A percentile compares a stretch with the other conserved stretches of the same genome.
These are phyloP conservation scores for Allium cepa DNA, from an alignment of 106 monocot genomes.

Conservation along the genomic window DNA sequence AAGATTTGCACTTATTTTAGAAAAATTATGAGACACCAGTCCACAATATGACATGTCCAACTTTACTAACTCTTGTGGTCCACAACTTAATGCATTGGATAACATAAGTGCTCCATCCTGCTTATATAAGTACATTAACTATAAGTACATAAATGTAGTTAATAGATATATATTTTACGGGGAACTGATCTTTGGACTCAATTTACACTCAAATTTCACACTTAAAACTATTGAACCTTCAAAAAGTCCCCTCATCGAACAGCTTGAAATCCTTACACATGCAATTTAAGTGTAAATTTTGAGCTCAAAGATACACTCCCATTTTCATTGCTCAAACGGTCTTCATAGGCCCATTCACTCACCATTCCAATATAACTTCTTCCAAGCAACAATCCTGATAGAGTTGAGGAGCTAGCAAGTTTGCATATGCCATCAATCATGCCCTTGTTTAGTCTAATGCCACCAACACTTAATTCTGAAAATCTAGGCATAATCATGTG, in stretches of 20 bases:
- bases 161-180: too few species aligned
- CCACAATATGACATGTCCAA: conserved; percentile 81
- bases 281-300: too few species aligned
- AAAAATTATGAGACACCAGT: conserved; percentile 32
- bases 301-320: too few species aligned
- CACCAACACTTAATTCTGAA: conserved; percentile 73
- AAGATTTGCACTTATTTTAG: conserved; percentile 38
- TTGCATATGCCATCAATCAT: conserved; percentile 56
- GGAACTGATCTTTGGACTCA: too few species aligned
- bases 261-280: too few species aligned
- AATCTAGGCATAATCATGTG: conserved; percentile 38
- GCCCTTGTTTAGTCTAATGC: conserved; percentile 69
- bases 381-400: conserved; percentile 65
- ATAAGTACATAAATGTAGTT: background rate
- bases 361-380: conserved; percentile 66
- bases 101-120: conserved; percentile 62
- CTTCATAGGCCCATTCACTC: conserved; percentile 12
- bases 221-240: too few species aligned
- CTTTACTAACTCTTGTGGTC: conserved; percentile 70
- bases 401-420: conserved; percentile 46
- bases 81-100: conserved; percentile 40
- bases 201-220: too few species aligned
- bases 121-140: background rate
- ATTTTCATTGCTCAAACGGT: too few species aligned
- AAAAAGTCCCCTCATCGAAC: too few species aligned